Base-by-base conservation (phyloP, 2,329 filamentous ascomycete species). In the Aspergillus ochraceus region DNA sequence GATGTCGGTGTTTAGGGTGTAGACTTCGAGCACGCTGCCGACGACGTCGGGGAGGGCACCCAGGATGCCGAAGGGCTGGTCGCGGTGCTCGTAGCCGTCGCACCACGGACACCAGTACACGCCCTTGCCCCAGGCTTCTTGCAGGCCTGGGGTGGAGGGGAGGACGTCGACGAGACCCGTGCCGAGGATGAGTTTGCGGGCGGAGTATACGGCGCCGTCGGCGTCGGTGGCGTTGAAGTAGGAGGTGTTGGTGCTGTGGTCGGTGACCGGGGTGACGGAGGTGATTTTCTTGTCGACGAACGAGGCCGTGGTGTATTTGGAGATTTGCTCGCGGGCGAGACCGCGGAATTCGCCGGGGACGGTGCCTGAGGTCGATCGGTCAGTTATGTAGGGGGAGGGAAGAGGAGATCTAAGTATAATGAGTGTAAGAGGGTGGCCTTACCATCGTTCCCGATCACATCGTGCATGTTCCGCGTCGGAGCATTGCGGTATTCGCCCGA, bases 61-160 rank as follows among this genome's bases (percentile, higher is more conserved):
- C 0, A 88, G 69, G 36, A 88, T 76, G 1, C 85, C 85, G 1
- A 88, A 77, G 0, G 79, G 60, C 61, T 87, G 84, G 66, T 87
- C 84, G 0, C 81, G 82, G 68, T 88, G 84, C 71, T 88, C 86
- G 63, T 83, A 78, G 12, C 86, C 86, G 66, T 88, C 86, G 62
- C 86, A 88, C 86, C 86, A 88, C 0, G 85, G 84, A 57, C 86
- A 88, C 84, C 85, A 88, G 73, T 76, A 88, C 54, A 88, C 81
- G 6, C 86, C 86, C 60, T 83, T 78, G 52, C 84, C 85, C 80
- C 83, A 88, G 66, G 80, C 82, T 57, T 86, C 81, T 8, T 64
- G 32, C 0, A 88, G 56, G 0, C 86, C 86, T 0, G 85, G 84
- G 0, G 84, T 87, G 0, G 59, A 22, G 1, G 86, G 84, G 2